These are phyloP conservation scores for Hypomontagnella monticulosa DNA, from an alignment of 495 filamentous ascomycete genomes.

Conservation along the genomic window DNA sequence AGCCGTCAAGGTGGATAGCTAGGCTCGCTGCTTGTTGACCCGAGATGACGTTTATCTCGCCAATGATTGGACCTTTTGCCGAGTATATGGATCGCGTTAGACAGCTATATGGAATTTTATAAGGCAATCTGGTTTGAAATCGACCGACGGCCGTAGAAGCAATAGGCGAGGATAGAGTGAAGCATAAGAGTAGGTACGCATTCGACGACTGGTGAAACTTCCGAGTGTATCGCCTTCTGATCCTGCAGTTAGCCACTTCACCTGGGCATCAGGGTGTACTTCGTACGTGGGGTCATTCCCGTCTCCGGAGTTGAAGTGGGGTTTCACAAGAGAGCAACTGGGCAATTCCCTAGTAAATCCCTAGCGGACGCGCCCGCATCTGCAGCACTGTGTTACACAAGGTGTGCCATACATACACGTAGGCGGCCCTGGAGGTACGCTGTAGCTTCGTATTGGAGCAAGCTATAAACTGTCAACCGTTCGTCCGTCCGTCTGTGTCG, in stretches of 20 bases:
- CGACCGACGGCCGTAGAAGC: slow-evolving; percentile 1
- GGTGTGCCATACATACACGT: too few relatives aligned
- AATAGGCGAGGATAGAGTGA: not conserved
- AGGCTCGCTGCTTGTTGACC: slow-evolving; percentile 31
- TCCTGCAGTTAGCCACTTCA: slow-evolving; percentile 8
- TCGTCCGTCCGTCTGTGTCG: slow-evolving; percentile 21
- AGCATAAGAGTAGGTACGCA: not conserved
- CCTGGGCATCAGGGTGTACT: not conserved
- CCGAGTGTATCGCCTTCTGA: not conserved
- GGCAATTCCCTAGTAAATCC: not conserved
- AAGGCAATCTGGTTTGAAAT: slow-evolving; percentile 8
- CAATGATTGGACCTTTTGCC: not conserved
- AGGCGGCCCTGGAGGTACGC: too few relatives aligned
- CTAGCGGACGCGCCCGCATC: slow-evolving; percentile 2
- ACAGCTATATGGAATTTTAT: not conserved
- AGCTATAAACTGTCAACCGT: slow-evolving; percentile 16
- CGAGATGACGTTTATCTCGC: slow-evolving; percentile 17
- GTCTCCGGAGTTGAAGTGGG: slow-evolving; percentile 5
- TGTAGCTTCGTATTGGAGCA: too few relatives aligned
- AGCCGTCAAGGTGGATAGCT: slow-evolving; percentile 3
- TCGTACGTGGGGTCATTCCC: slow-evolving; percentile 5
- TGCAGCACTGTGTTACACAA: slow-evolving; percentile 6
- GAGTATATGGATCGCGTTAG: slow-evolving; percentile 6
- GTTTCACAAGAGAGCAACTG: slow-evolving; percentile 2
- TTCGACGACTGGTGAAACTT: not conserved